Percentiles rank a stretch among this genome's conserved stretches.
Conservation (phyloP, 306 rosid species). For the Oxytropis ochrocephala region DNA sequence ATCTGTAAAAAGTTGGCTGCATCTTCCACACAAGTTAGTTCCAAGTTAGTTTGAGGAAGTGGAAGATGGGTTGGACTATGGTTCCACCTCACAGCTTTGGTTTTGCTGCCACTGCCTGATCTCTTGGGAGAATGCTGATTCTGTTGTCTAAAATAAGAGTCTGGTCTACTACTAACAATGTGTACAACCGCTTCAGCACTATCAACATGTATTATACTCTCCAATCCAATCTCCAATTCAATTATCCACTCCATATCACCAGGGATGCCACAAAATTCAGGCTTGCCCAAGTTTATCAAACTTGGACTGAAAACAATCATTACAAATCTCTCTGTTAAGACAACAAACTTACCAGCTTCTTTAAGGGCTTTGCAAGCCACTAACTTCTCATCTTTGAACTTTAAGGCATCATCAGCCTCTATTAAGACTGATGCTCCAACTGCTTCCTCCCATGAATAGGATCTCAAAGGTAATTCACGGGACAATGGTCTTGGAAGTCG, state of each 20-base stretch:
- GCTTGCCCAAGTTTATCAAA: constrained; percentile 60
- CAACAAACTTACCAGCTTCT: constrained; percentile 71
- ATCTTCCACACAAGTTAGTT: constrained; percentile 49
- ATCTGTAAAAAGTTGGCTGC: constrained; percentile 51
- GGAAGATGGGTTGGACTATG: constrained; percentile 69
- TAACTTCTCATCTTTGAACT: constrained; percentile 65
- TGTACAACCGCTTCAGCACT: constrained; percentile 52
- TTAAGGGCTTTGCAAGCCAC: constrained; percentile 72
- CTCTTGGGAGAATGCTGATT: constrained; percentile 44
- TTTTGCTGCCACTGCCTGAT: constrained; percentile 37
- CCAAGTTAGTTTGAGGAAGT: constrained; percentile 69
- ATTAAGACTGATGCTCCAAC: constrained; percentile 64
- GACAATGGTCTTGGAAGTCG: constrained; percentile 74
- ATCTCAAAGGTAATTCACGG: constrained; percentile 55
- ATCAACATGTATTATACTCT: constrained; percentile 67
- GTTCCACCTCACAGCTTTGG: constrained; percentile 45
- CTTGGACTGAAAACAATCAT: constrained; percentile 53
- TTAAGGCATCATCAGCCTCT: constrained; percentile 58
- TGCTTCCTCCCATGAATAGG: constrained; percentile 93
- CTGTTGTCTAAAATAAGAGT: constrained; percentile 44
- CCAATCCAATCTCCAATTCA: constrained; percentile 71
- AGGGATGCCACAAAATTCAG: constrained; percentile 69
- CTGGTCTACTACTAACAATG: constrained; percentile 78
- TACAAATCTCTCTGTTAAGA: constrained; percentile 57
- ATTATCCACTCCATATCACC: constrained; percentile 65